Base-by-base conservation (phyloP, 2,329 filamentous ascomycete genomes). In the Fusarium austroafricanum region DNA sequence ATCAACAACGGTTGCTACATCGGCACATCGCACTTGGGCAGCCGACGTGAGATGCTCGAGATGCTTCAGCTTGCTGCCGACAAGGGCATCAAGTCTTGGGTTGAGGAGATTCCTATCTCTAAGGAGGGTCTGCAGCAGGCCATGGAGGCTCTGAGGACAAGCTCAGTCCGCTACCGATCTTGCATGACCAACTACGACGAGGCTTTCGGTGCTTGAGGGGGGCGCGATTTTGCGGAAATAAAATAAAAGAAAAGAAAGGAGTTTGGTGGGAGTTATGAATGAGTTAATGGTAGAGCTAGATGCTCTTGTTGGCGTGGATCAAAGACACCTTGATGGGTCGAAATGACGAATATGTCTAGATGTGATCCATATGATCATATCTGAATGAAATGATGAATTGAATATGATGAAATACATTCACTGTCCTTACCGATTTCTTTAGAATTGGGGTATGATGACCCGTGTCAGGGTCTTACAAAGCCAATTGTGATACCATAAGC, bases 121-220 rank as follows among this genome's bases (percentile, higher is more conserved):
- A 90, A 88, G 68, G 86, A 89, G 71, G 91, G 90, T 29, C 87
- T 93, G 77, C 87, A 89, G 75, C 83, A 89, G 81, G 89, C 90
- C 5, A 86, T 95, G 74, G 82, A 87, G 74, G 86, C 89, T 71
- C 86, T 96, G 71, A 84, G 89, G 71, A 89, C 89, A 74, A 90
- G 88, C 73, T 89, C 90, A 72, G 89, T 94, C 55, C 85, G 85
- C 66, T 96, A 94, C 78, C 86, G 93, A 68, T 92, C 92, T 76
- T 92, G 91, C 67, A 83, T 95, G 80, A 89, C 88, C 47, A 84
- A 87, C 70, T 93, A 88, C 73, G 89, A 91, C 71, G 87, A 91
- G 77, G 87, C 81, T 5, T 93, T 93, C 75, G 88, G 87, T 35
- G 77, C 81, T 26, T 86, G 71, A 67, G 50, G 5, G 18, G 9